Base-by-base conservation (phyloP, 2,329 filamentous ascomycete species). In the Beauveria pseudobassiana region DNA sequence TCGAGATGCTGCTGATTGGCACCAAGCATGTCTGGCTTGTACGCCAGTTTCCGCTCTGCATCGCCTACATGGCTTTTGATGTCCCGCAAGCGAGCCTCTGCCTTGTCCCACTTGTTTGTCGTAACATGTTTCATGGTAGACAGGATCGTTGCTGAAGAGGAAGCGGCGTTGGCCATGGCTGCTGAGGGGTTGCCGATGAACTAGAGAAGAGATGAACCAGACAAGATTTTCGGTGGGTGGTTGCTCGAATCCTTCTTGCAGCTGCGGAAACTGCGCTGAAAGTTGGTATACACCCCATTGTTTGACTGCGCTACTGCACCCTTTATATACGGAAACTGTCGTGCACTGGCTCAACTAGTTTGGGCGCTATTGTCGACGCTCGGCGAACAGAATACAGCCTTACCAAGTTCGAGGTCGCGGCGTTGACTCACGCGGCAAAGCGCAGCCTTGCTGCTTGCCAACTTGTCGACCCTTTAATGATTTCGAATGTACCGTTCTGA, bases 101-200 rank as follows among this genome's bases (percentile, higher is more conserved):
- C 61, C 53, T 59, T 62, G 28, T 52, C 49, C 61, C 53, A 59
- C 34, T 62, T 62, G 14, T 54, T 58, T 49, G 49, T 22, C 10
- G 61, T 62, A 9, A 62, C 54, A 46, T 62, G 61, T 22, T 58
- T 52, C 54, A 62, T 62, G 22, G 49, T 58, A 22, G 61, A 62
- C 54, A 62, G 53, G 22, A 62, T 59, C 5, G 61, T 55, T 46
- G 61, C 61, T 22, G 54, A 57, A 12, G 61, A 58, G 24, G 61
- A 49, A 3, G 54, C 28, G 26, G 48, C 12, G 22, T 40, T 48
- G 20, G 61, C 54, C 14, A 70, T 62, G 62, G 43, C 24, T 43
- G 52, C 24, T 34, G 46, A 4, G 9, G 26, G 3, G 16, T 20
- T n/a, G 14, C 30, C 30, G 30, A 34, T 34, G 30, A 34, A 34